Percentiles rank a stretch among this genome's conserved stretches.
These are phyloP conservation scores for Blastobotrys aristatus DNA, from an alignment of 1,139 yeast genomes.

Conservation along the genomic window DNA sequence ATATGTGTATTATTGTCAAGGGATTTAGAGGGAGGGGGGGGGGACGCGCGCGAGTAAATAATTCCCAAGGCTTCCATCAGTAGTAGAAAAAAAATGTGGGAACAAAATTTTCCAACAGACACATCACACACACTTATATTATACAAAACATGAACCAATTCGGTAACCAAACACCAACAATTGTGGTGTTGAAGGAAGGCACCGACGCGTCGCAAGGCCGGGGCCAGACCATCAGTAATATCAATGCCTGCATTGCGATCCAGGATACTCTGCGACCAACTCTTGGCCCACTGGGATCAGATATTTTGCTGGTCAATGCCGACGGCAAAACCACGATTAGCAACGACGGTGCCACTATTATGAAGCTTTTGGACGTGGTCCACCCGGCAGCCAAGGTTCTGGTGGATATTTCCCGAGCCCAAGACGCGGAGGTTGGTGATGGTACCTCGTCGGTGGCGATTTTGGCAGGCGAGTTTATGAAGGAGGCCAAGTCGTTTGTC, in stretches of 20 bases:
- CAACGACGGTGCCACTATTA: constrained; percentile 96
- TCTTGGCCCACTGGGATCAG: constrained; percentile 95
- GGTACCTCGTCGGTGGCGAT: constrained; percentile 97
- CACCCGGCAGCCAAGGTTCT: constrained; percentile 97
- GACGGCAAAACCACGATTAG: constrained; percentile 90
- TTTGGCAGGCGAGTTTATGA: constrained; percentile 88
- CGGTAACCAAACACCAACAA: constrained; percentile 91
- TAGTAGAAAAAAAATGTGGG: no score
- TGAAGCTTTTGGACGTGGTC: constrained; percentile 86
- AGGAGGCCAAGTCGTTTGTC: constrained; percentile 82
- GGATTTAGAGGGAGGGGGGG: no score
- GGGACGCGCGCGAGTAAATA: no score
- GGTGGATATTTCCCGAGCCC: constrained; percentile 93
- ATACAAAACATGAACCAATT: constrained; percentile 54
- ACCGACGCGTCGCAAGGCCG: constrained; percentile 95
- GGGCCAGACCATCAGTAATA: constrained; percentile 91
- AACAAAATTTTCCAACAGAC: neutral
- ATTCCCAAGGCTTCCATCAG: no score
- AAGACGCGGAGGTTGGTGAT: constrained; percentile 98
- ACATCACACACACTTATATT: neutral
- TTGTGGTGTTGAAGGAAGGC: constrained; percentile 95
- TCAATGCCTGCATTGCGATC: constrained; percentile 94
- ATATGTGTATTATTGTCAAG: no score
- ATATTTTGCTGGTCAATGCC: constrained; percentile 77
- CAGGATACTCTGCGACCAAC: constrained; percentile 95